Percentiles rank a stretch among this genome's conserved stretches.
phyloP scores from a whole-genome alignment of 2,329 filamentous ascomycete genomes.

The Bipolaris victoriae region DNA sequence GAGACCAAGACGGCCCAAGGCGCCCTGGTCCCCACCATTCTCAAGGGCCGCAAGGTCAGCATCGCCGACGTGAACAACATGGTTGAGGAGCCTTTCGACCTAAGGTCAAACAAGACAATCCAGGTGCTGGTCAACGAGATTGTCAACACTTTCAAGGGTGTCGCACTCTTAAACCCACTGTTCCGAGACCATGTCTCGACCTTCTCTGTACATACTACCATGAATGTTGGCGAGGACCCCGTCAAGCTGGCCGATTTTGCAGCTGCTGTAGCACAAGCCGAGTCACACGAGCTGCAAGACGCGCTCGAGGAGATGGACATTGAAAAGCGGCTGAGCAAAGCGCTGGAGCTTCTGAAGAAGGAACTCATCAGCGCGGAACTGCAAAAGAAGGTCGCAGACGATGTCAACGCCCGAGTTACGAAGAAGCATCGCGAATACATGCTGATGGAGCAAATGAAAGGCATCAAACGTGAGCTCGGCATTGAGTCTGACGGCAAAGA shows the following conservation, averaged over 20 bases:
- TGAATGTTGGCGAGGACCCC: slow-evolving; percentile 93
- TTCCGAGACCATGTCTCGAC: slow-evolving; percentile 98
- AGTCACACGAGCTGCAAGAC: slow-evolving; percentile 88
- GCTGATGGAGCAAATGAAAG: slow-evolving; percentile 99
- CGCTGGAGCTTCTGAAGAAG: slow-evolving; percentile 91
- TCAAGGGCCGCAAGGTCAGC: slow-evolving; percentile 89
- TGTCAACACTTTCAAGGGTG: slow-evolving; percentile 98
- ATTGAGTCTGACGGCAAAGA: slow-evolving; percentile 98
- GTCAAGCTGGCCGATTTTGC: slow-evolving; percentile 96
- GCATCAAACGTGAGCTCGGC: slow-evolving; percentile 91
- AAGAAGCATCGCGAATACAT: slow-evolving; percentile 98
- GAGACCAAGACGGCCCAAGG: slow-evolving; percentile 56
- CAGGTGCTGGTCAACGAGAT: slow-evolving; percentile 96
- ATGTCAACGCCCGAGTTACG: slow-evolving; percentile 96
- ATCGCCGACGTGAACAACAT: slow-evolving; percentile 96
- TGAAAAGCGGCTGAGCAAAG: slow-evolving; percentile 89
- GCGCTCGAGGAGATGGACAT: slow-evolving; percentile 88
- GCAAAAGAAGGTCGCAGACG: slow-evolving; percentile 96
- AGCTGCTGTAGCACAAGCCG: slow-evolving; percentile 86
- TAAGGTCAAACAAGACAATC: slow-evolving; percentile 86
- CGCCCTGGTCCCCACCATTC: slow-evolving; percentile 88
- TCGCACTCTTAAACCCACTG: slow-evolving; percentile 88
- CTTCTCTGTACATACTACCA: slow-evolving; percentile 78
- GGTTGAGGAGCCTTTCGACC: slow-evolving; percentile 84
- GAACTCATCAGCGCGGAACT: slow-evolving; percentile 98